Conservation (phyloP, 2,329 filamentous ascomycete genomes). For the Stemphylium beticola region DNA sequence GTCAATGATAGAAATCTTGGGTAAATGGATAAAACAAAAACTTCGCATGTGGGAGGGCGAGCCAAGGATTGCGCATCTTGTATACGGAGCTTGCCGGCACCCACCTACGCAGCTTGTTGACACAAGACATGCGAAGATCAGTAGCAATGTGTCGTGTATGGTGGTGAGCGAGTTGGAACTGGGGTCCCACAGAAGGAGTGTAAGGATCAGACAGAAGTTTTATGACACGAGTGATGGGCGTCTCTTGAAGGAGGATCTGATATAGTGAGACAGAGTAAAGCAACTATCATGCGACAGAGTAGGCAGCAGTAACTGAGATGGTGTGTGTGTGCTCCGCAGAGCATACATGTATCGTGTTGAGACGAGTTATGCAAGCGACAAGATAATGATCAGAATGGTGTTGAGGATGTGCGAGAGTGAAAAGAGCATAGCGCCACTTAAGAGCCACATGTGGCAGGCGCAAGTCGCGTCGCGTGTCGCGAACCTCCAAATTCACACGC, state of each 20-base stretch:
- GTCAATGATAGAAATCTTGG: slow-evolving; percentile 16
- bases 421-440: slow-evolving; percentile 10
- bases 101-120: slow-evolving; percentile 1
- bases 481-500: slow-evolving; percentile 11
- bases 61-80: neutral
- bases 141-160: slow-evolving; percentile 6
- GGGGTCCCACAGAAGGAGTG: neutral
- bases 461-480: slow-evolving; percentile 17
- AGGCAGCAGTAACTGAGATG: neutral
- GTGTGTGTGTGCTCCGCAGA: neutral
- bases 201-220: neutral
- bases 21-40: slow-evolving; percentile 19
- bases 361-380: neutral
- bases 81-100: neutral
- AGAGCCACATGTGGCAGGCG: slow-evolving; percentile 17
- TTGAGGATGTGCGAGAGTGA: neutral
- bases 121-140: slow-evolving; percentile 1
- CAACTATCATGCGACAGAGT: neutral
- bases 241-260: neutral
- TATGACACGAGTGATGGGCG: neutral
- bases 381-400: neutral
- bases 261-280: neutral
- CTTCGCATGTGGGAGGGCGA: neutral
- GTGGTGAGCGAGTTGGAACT: neutral
- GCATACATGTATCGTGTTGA: neutral